Percentiles rank a stretch among this genome's conserved stretches.
phyloP scores from a whole-genome alignment of 1,139 yeast species.

The Wickerhamiella pararugosa region DNA sequence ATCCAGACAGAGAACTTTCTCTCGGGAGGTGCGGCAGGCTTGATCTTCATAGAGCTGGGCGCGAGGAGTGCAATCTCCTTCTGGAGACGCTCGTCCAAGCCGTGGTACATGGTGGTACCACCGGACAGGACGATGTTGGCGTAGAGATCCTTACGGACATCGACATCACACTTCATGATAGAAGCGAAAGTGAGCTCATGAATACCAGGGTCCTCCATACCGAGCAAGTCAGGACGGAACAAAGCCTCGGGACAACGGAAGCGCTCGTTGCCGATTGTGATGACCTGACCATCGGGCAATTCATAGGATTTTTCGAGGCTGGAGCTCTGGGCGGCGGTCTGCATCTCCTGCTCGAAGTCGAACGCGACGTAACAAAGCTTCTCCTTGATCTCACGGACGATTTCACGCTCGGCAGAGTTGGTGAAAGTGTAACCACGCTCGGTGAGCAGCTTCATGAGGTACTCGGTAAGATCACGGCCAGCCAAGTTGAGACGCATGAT shows the following conservation, averaged over 20 bases:
- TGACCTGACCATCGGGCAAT: conserved; percentile 99
- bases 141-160: conserved; percentile 97
- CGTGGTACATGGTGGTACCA: conserved; percentile 99
- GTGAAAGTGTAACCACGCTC: conserved; percentile 99
- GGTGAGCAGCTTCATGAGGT: conserved; percentile 93
- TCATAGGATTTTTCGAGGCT: conserved; percentile 98
- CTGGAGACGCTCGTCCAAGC: conserved; percentile 99
- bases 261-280: conserved; percentile 99
- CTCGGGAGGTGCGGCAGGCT: conserved; percentile 99
- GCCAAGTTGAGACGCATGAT: conserved; percentile 97
- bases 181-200: conserved; percentile 99
- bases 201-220: conserved; percentile 98
- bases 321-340: conserved; percentile 96
- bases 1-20: conserved; percentile 99
- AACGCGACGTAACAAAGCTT: conserved; percentile 95
- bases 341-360: conserved; percentile 96
- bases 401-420: conserved; percentile 99
- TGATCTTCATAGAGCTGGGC: conserved; percentile 98
- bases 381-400: conserved; percentile 98
- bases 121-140: conserved; percentile 99
- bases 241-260: conserved; percentile 99
- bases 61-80: conserved; percentile 99
- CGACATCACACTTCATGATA: conserved; percentile 97
- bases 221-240: conserved; percentile 96
- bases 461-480: conserved; percentile 98